Evolutionary conservation across 2,329 filamentous ascomycete species (phyloP).

Genomic region (Akanthomyces lecanii): DNA sequence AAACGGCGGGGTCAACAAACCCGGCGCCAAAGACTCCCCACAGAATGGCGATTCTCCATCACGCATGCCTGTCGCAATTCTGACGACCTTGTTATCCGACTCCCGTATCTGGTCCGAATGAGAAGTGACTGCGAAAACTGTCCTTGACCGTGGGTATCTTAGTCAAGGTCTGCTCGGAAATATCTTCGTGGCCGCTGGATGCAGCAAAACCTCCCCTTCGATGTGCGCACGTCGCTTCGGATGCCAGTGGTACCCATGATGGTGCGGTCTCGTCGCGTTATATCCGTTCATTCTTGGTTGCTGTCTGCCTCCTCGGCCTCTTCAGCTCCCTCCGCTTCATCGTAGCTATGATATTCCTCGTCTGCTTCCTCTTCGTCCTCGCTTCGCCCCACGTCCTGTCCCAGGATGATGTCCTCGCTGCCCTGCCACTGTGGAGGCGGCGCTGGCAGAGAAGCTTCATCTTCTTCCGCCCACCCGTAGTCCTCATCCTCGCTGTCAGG

Average conservation of each 20-base stretch:
- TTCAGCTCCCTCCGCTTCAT: conserved; percentile 20
- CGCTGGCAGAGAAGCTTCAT: conserved; percentile 56
- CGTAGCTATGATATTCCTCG: conserved; percentile 22
- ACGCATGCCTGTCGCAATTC: too few species aligned
- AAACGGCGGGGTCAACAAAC: too few species aligned
- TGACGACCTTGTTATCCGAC: too few species aligned
- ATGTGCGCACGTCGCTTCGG: not conserved
- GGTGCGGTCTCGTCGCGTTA: not conserved
- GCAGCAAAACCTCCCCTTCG: not conserved
- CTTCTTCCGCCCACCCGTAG: conserved; percentile 67
- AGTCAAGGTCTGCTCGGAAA: too few species aligned
- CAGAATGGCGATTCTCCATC: too few species aligned
- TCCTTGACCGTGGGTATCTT: too few species aligned
- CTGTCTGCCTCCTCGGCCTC: conserved; percentile 17
- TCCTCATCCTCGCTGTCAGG: conserved; percentile 62
- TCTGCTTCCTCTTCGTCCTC: conserved; percentile 32
- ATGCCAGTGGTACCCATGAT: not conserved
- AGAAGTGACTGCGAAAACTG: too few species aligned
- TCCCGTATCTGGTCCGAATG: too few species aligned
- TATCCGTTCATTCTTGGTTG: conserved; percentile 13
- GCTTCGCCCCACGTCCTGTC: conserved; percentile 40
- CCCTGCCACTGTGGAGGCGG: conserved; percentile 65
- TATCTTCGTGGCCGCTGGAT: too few species aligned
- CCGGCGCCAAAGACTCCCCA: too few species aligned
- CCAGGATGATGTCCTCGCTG: conserved; percentile 59